Evolutionary conservation across 106 monocot species (phyloP), one percentile per base, ranked within the genome.

Genomic region (Phalaenopsis aphrodite): DNA sequence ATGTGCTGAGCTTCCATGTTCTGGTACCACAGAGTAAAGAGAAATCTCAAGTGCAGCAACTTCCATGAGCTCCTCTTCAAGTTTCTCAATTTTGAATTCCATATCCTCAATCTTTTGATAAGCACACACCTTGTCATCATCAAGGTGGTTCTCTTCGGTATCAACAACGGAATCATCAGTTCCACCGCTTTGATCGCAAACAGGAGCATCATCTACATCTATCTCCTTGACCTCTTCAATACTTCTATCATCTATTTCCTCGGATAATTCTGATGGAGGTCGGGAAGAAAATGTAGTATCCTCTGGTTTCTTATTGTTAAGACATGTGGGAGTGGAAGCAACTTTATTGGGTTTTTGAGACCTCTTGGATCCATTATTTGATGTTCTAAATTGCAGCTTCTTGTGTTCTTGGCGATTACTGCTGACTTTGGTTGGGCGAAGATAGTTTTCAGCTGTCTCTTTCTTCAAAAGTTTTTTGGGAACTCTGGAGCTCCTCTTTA

Each of bases 41-140:
- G 98, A 92, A 84, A 99, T 88, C 89, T 99, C 98, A 87, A 94
- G 92, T 12, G 93, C 94, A 85, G 98, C 98, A 77, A 93, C 88
- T 88, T 94, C 98, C 85, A 91, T 87, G 42, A 99, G 82, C 77
- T 99, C 98, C 58, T 99, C 87, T 85, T 99, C 98, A 38, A 99
- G 86, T 79, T 88, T 94, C 56, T 91, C 88, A 81, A 94, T 89
- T 86, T 81, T 99, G 5, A 71, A 52, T 81, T 93, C 86, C 91
- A 99, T 86, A 74, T 88, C 94, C 69, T 88, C 91, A 80, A 92
- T 84, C 79, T 89, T 92, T 64, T 84, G 84, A 81, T 84, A 81
- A 19, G 77, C 57, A 67, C 39, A 84, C 45, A 43, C 45, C 61
- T 78, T 86, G 5, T 80, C 84, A 72, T 87, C 87, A 79, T 88